phyloP scores from a whole-genome alignment of 306 rosid genomes.

The Argentina anserina region DNA sequence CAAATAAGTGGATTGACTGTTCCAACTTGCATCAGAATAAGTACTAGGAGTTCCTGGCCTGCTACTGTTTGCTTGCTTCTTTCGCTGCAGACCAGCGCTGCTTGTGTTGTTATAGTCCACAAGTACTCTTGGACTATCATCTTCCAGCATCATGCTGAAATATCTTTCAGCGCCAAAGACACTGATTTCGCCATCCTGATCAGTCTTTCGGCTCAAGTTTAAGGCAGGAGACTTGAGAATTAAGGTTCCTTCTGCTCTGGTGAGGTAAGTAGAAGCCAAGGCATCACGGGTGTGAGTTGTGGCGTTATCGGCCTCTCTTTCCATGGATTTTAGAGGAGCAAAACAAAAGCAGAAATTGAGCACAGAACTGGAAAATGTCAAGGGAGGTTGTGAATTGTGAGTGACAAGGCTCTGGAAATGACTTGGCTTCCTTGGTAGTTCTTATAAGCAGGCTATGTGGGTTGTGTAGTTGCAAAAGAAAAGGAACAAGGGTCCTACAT shows the following conservation, averaged over 20 bases:
- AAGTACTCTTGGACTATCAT: conserved; percentile 8
- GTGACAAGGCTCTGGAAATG: conserved; percentile 5
- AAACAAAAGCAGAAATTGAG: not conserved
- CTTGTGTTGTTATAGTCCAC: conserved; percentile 5
- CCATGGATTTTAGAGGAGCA: conserved; percentile 16
- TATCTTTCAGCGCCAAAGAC: conserved; percentile 50
- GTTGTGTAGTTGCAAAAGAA: not conserved
- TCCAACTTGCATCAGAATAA: conserved; percentile 41
- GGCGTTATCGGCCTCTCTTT: conserved; percentile 3
- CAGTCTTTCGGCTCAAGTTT: conserved; percentile 12
- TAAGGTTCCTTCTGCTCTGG: conserved; percentile 20
- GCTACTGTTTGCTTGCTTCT: conserved; percentile 2
- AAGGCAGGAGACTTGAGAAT: conserved; percentile 4
- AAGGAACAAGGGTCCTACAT: conserved; percentile 10
- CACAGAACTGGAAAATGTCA: not conserved
- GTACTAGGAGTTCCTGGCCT: conserved; percentile 40
- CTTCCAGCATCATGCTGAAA: conserved; percentile 34
- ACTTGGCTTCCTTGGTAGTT: not conserved
- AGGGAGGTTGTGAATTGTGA: not conserved
- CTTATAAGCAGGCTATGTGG: conserved; percentile 9
- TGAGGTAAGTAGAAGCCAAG: conserved; percentile 25
- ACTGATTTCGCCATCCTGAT: conserved; percentile 34
- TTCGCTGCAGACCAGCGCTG: conserved; percentile 10
- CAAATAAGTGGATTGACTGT: conserved; percentile 22
- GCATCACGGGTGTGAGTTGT: conserved; percentile 11